These are phyloP conservation scores for Pleurotus tuoliensis DNA, from an alignment of 768 basidiomycete genomes.

Conservation along the genomic window DNA sequence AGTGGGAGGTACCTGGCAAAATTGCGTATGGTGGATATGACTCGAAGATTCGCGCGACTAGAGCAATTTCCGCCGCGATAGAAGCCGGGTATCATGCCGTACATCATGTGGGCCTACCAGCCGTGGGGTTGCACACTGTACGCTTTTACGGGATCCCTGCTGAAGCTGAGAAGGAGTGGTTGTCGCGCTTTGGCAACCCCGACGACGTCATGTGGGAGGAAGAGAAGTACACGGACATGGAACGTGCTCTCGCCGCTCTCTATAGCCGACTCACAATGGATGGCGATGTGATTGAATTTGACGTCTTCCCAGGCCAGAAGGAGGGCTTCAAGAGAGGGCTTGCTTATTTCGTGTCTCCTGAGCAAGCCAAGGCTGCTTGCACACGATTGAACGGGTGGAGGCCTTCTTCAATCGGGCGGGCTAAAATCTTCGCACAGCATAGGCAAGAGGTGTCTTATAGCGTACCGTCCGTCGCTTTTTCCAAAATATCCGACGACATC, in stretches of 20 bases:
- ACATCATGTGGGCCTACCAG: constrained; percentile 55
- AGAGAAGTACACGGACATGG: constrained; percentile 34
- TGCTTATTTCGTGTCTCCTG: constrained; percentile 49
- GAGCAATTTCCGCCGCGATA: constrained; percentile 43
- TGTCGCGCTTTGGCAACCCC: constrained; percentile 31
- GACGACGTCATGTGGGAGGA: constrained; percentile 37
- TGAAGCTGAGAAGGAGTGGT: constrained; percentile 29
- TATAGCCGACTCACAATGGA: constrained; percentile 34
- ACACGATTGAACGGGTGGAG: constrained; percentile 41
- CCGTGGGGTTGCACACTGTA: constrained; percentile 56
- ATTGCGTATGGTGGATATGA: constrained; percentile 64
- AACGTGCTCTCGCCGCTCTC: constrained; percentile 33
- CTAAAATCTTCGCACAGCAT: constrained; percentile 47
- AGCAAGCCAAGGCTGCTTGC: constrained; percentile 50
- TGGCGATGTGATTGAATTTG: constrained; percentile 34
- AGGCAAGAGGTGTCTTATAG: constrained; percentile 47
- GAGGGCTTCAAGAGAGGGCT: constrained; percentile 48
- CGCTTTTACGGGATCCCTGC: constrained; percentile 48
- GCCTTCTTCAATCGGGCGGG: constrained; percentile 42
- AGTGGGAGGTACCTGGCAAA: constrained; percentile 55
- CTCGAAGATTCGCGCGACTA: constrained; percentile 41
- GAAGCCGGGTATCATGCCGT: constrained; percentile 35
- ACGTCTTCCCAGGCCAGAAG: constrained; percentile 49
- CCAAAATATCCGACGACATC: constrained; percentile 41
- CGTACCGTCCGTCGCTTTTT: constrained; percentile 34